phyloP scores from a whole-genome alignment of 1,139 yeast species.

The Yamadazyma sp. region DNA sequence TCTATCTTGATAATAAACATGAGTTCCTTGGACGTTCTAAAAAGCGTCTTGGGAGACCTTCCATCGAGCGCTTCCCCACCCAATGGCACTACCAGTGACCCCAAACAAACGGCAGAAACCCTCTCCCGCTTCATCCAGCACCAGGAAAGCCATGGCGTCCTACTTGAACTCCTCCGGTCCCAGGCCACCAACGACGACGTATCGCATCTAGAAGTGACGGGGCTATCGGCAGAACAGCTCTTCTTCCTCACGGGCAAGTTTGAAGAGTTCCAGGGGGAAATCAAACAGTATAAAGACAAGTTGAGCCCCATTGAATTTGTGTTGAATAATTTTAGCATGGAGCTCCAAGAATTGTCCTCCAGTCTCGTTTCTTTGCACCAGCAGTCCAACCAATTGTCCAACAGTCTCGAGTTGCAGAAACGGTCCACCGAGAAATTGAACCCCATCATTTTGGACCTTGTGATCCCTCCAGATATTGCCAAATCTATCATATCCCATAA shows the following conservation, averaged over 20 bases:
- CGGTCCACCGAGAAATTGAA: slow-evolving; percentile 57
- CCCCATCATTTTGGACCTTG: slow-evolving; percentile 70
- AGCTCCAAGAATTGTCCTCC: slow-evolving; percentile 57
- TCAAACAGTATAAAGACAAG: slow-evolving; percentile 38
- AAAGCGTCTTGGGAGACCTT: slow-evolving; percentile 2
- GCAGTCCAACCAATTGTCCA: slow-evolving; percentile 39
- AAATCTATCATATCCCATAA: slow-evolving; percentile 47
- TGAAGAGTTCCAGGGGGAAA: slow-evolving; percentile 31
- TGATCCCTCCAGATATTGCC: slow-evolving; percentile 70
- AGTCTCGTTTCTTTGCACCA: slow-evolving; percentile 60
- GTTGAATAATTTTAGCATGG: slow-evolving; percentile 52
- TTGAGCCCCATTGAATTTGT: slow-evolving; percentile 39
- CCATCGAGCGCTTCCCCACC: neutral
- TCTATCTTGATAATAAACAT: neutral
- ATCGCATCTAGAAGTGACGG: slow-evolving; percentile 5
- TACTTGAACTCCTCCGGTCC: slow-evolving; percentile 21
- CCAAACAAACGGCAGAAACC: too few species aligned
- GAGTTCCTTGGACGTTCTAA: slow-evolving; percentile 2
- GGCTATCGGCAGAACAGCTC: slow-evolving; percentile 13
- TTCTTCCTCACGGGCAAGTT: slow-evolving; percentile 19
- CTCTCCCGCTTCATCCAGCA: neutral
- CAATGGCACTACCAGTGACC: neutral
- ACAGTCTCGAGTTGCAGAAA: slow-evolving; percentile 50
- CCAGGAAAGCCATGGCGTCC: slow-evolving; percentile 3
- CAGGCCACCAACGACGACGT: slow-evolving; percentile 12